phyloP scores from a whole-genome alignment of 164 flowering plant species.

The Magnolia changhungtana region DNA sequence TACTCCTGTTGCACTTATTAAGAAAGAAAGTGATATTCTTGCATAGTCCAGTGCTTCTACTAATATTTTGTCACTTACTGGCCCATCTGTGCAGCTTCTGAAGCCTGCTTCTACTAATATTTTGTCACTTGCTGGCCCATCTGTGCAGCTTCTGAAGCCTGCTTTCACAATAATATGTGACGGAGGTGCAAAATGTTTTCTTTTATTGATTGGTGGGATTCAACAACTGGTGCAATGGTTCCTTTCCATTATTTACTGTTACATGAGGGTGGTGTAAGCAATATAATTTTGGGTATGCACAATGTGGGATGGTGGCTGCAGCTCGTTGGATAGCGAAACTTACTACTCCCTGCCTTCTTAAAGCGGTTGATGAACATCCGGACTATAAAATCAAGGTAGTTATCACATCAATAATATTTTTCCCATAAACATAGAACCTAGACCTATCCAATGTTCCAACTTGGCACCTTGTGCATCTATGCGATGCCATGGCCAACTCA shows the following conservation, averaged over 20 bases:
- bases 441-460: background rate
- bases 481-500: no score
- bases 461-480: background rate
- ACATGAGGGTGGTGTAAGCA: slow-evolving; percentile 91
- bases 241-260: slow-evolving; percentile 96
- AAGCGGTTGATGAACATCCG: slow-evolving; percentile 64
- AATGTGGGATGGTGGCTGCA: slow-evolving; percentile 99
- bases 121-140: background rate
- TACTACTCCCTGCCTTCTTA: slow-evolving; percentile 65
- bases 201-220: slow-evolving; percentile 88
- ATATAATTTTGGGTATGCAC: slow-evolving; percentile 93
- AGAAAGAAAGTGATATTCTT: background rate
- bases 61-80: background rate
- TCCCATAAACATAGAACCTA: background rate
- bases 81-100: slow-evolving; percentile 64
- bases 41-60: background rate
- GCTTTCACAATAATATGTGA: slow-evolving; percentile 88
- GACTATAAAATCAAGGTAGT: slow-evolving; percentile 74
- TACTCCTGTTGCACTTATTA: background rate
- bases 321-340: slow-evolving; percentile 98
- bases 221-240: slow-evolving; percentile 95
- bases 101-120: slow-evolving; percentile 60
- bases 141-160: slow-evolving; percentile 88
- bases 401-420: background rate
- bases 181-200: slow-evolving; percentile 60